Evolutionary conservation across 2,329 filamentous ascomycete species (phyloP), one percentile per base, ranked within the genome.

Genomic region (Colletotrichum karsti): DNA sequence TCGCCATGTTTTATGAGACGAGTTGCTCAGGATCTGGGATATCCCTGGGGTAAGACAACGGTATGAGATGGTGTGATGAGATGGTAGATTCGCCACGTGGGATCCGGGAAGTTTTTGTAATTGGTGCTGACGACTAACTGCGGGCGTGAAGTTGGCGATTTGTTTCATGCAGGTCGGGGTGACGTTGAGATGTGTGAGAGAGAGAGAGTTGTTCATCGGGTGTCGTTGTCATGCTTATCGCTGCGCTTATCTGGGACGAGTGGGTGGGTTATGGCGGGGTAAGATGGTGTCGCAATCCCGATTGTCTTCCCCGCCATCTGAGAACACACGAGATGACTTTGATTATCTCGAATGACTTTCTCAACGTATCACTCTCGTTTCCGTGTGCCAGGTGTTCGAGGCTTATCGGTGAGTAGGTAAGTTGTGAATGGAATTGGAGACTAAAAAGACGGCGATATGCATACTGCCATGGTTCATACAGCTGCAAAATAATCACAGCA

Each of bases 1-100:
- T 74, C 20, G 72, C 72, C 76, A 78, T 78, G 26, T 28, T 68
- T 39, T 10, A 64, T 64, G 39, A 28, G 60, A 64, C 24, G 54
- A 46, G 33, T 35, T 20, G 18, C 12, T 20, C 5, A 30, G 15
- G 41, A 26, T 6, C 18, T 4, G 28, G 39, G 39, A 26, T 33
- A 37, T 7, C 37, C 39, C 44, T 24, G 26, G 42, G 42, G 37
- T 44, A 26, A 42, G 20, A 53, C 41, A 28, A 26, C 10, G 33
- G 18, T 28, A 51, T 51, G 42, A 41, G 56, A 6, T 13, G 9
- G n/a, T 30, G 59, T 18, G 22, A 10, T n/a, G 37, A 44, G 42
- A 18, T 46, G 59, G 22, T 56, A 20, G 28, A 50, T 37, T n/a
- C 15, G 60, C 12, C 61, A 63, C 61, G 61, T 63, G 59, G 50